These are phyloP conservation scores for Urostyla sp. DNA, from an alignment of 73 alveolate genomes.

Conservation along the genomic window DNA sequence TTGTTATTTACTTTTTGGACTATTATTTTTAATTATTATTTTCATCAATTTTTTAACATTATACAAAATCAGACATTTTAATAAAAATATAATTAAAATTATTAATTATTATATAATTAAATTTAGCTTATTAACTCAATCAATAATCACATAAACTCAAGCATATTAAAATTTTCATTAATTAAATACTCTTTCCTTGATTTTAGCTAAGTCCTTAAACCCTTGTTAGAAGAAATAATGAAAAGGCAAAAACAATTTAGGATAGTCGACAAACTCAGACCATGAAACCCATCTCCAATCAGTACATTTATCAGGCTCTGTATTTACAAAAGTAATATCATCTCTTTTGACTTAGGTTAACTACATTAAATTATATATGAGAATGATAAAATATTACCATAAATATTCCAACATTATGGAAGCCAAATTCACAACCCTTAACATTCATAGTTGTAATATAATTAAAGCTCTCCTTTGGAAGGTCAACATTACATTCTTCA, in stretches of 20 bases:
- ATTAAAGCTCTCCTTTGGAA: slow-evolving; percentile 59
- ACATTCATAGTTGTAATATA: slow-evolving; percentile 79
- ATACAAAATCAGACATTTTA: background rate
- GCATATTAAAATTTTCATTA: no score
- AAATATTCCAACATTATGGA: slow-evolving; percentile 73
- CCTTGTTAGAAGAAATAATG: slow-evolving; percentile 37
- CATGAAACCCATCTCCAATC: slow-evolving; percentile 82
- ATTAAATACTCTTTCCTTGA: background rate
- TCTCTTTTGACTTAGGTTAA: slow-evolving; percentile 65
- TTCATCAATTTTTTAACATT: no score
- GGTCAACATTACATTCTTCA: slow-evolving; percentile 80
- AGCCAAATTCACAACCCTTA: slow-evolving; percentile 56
- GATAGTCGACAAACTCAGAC: slow-evolving; percentile 63
- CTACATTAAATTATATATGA: background rate
- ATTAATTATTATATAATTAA: background rate
- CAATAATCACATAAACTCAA: background rate
- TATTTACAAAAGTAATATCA: slow-evolving; percentile 65
- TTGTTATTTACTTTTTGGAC: no score
- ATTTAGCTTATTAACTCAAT: background rate
- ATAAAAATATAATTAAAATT: background rate
- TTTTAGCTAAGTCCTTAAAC: slow-evolving; percentile 24
- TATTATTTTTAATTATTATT: no score
- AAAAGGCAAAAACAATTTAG: slow-evolving; percentile 24
- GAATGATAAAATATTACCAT: slow-evolving; percentile 17
- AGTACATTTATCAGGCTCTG: slow-evolving; percentile 78